These are phyloP conservation scores for Mycena chlorophos DNA, from an alignment of 768 basidiomycete species.

Conservation along the genomic window DNA sequence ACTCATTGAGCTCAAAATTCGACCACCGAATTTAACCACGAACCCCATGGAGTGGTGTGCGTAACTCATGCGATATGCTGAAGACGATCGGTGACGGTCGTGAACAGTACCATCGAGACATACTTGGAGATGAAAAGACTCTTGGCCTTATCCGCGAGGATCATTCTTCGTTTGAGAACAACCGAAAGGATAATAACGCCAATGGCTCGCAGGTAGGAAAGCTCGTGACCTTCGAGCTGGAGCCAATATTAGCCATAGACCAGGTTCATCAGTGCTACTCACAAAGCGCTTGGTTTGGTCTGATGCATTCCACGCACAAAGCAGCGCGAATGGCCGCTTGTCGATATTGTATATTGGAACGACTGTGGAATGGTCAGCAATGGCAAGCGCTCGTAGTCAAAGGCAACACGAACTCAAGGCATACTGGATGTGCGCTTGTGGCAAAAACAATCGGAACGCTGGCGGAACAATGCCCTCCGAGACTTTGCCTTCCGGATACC, in stretches of 20 bases:
- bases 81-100: neutral
- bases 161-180: slow-evolving; percentile 89
- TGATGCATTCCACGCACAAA: slow-evolving; percentile 88
- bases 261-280: slow-evolving; percentile 26
- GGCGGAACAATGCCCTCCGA: slow-evolving; percentile 84
- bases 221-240: slow-evolving; percentile 83
- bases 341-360: slow-evolving; percentile 94
- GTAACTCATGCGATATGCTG: slow-evolving; percentile 88
- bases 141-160: slow-evolving; percentile 93
- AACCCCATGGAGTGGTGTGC: slow-evolving; percentile 90
- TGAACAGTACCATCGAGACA: slow-evolving; percentile 24
- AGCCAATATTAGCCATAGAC: slow-evolving; percentile 12
- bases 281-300: slow-evolving; percentile 82
- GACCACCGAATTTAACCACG: slow-evolving; percentile 22
- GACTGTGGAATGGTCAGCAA: slow-evolving; percentile 40
- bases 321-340: slow-evolving; percentile 85
- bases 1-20: slow-evolving; percentile 9
- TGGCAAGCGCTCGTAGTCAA: neutral
- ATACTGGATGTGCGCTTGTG: slow-evolving; percentile 74
- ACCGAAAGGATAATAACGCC: slow-evolving; percentile 93
- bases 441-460: slow-evolving; percentile 82
- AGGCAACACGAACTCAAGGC: slow-evolving; percentile 66
- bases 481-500: slow-evolving; percentile 82
- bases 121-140: slow-evolving; percentile 90
- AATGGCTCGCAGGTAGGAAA: slow-evolving; percentile 90